Conservation (phyloP, 768 basidiomycete genomes). For the Amanita rubescens region DNA sequence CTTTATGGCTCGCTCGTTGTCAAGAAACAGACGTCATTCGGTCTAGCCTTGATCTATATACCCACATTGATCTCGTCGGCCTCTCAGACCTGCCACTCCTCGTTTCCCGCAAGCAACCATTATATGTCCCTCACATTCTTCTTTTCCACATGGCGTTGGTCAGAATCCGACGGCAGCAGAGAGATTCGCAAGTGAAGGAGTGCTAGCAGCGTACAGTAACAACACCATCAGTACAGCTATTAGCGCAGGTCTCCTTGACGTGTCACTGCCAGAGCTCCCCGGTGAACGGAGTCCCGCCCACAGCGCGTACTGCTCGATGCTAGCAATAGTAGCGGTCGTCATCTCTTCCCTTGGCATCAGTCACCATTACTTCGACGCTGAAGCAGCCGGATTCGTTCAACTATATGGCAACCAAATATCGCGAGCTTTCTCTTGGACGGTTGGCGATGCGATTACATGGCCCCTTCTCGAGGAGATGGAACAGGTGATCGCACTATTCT, state of each 20-base stretch:
- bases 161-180: conserved; percentile 74
- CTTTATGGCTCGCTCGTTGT: conserved; percentile 72
- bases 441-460: conserved; percentile 68
- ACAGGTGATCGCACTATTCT: conserved; percentile 70
- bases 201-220: conserved; percentile 76
- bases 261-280: conserved; percentile 59
- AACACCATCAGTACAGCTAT: conserved; percentile 74
- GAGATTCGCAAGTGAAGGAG: conserved; percentile 75
- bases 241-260: conserved; percentile 65
- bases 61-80: conserved; percentile 61
- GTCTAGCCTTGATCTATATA: conserved; percentile 66
- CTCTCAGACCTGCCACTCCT: conserved; percentile 59
- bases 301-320: conserved; percentile 75
- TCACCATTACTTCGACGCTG: conserved; percentile 75
- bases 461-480: conserved; percentile 80
- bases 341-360: conserved; percentile 53
- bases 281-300: conserved; percentile 77
- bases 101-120: conserved; percentile 52
- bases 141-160: conserved; percentile 84
- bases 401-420: conserved; percentile 78
- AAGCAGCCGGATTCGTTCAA: conserved; percentile 81
- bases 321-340: conserved; percentile 70
- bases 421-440: conserved; percentile 74
- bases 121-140: conserved; percentile 74
- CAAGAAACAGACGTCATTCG: conserved; percentile 77